A percentile compares a stretch with the other conserved stretches of the same genome.
These are phyloP conservation scores for Ganoderma lucidum DNA, from an alignment of 1,284 basidiomycete species.

Conservation along the genomic window DNA sequence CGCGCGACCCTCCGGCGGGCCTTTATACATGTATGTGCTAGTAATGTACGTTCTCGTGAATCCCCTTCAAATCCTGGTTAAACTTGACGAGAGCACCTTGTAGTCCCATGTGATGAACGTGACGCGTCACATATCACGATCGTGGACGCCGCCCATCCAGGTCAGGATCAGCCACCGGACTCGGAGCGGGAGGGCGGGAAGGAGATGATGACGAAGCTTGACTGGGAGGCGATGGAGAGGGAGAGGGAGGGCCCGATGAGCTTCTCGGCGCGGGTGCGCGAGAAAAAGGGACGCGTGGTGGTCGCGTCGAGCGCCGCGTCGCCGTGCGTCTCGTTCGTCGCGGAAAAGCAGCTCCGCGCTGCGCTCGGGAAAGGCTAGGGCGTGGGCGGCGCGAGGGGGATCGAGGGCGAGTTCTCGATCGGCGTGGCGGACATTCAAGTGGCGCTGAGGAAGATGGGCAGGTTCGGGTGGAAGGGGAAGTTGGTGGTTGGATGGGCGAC, in stretches of 20 bases:
- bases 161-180: constrained; percentile 4
- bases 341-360: constrained; percentile 34
- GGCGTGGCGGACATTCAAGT: constrained; percentile 34
- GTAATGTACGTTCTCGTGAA: too few species aligned
- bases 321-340: constrained; percentile 40
- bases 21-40: too few species aligned
- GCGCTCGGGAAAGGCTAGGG: constrained; percentile 17
- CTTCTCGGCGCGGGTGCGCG: constrained; percentile 38
- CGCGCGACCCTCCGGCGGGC: too few species aligned
- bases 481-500: constrained; percentile 67
- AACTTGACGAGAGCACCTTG: too few species aligned
- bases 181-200: constrained; percentile 13
- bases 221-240: constrained; percentile 26
- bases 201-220: constrained; percentile 19
- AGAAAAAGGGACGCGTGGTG: constrained; percentile 38
- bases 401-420: constrained; percentile 37
- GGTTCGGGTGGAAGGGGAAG: constrained; percentile 55
- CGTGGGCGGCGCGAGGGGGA: constrained; percentile 27
- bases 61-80: too few species aligned
- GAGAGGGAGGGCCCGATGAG: constrained; percentile 40
- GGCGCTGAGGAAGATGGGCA: constrained; percentile 40
- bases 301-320: constrained; percentile 40
- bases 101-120: too few species aligned
- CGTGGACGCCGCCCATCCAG: too few species aligned
- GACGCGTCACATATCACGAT: too few species aligned